Conservation (phyloP, 2,329 filamentous ascomycete genomes). For the Aspergillus sp. region DNA sequence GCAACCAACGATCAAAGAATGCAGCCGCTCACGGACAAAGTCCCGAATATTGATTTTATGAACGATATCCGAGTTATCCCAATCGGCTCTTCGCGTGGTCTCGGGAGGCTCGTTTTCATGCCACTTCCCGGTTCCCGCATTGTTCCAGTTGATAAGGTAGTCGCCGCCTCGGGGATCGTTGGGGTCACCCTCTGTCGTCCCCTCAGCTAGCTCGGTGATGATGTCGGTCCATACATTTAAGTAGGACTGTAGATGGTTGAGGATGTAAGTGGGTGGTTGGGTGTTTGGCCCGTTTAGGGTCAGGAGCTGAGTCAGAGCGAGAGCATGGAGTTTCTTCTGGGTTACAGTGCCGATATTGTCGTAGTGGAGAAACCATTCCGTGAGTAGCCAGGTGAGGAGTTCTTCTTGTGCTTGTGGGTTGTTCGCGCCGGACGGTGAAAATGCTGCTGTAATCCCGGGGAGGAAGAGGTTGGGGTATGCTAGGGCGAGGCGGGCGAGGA, state of each 20-base stretch:
- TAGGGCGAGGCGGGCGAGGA: slow-evolving; percentile 76
- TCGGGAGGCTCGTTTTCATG: slow-evolving; percentile 42
- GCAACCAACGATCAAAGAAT: slow-evolving; percentile 38
- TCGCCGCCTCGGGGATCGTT: slow-evolving; percentile 35
- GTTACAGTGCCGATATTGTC: slow-evolving; percentile 48
- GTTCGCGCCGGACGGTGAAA: not conserved
- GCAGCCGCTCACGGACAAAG: slow-evolving; percentile 44
- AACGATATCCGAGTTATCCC: slow-evolving; percentile 42
- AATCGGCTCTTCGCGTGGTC: slow-evolving; percentile 39
- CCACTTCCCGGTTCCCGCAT: slow-evolving; percentile 32
- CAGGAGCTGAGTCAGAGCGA: slow-evolving; percentile 48
- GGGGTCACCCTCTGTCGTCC: slow-evolving; percentile 36
- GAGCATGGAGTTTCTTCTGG: slow-evolving; percentile 49
- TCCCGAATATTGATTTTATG: slow-evolving; percentile 47
- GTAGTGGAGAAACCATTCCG: slow-evolving; percentile 51
- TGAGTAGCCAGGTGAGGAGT: slow-evolving; percentile 44
- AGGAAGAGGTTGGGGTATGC: slow-evolving; percentile 70
- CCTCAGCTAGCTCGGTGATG: slow-evolving; percentile 45
- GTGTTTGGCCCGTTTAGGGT: slow-evolving; percentile 35
- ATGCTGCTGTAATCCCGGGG: slow-evolving; percentile 46
- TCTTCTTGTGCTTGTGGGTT: slow-evolving; percentile 30
- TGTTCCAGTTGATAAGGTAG: slow-evolving; percentile 43
- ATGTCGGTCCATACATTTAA: slow-evolving; percentile 50
- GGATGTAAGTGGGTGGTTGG: slow-evolving; percentile 41
- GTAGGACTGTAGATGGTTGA: slow-evolving; percentile 47